Conservation (phyloP, 768 basidiomycete genomes). For the Leccinum aurantiacum region DNA sequence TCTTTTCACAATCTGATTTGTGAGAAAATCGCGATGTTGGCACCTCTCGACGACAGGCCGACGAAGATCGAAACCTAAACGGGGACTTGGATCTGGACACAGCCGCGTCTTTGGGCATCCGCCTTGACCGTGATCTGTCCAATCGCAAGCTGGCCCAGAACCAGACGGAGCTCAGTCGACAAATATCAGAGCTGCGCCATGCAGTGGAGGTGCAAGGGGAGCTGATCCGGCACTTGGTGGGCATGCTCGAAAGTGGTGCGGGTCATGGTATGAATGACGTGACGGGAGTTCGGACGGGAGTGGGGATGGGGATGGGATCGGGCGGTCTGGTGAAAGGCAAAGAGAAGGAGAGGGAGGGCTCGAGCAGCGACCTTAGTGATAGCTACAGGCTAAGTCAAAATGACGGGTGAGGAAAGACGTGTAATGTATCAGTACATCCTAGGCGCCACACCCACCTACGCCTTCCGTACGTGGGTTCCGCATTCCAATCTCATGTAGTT, state of each 20-base stretch:
- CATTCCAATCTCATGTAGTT: too few relatives aligned
- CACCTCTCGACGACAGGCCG: not conserved
- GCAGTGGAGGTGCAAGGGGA: conserved; percentile 60
- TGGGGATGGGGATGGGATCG: not conserved
- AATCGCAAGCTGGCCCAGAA: conserved; percentile 65
- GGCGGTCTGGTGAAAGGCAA: conserved; percentile 15
- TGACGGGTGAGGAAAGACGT: not conserved
- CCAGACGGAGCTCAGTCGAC: conserved; percentile 62
- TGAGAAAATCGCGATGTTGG: not conserved
- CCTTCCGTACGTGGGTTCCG: too few relatives aligned
- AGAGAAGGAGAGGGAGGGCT: conserved; percentile 4
- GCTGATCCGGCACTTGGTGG: conserved; percentile 39
- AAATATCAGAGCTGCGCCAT: conserved; percentile 57
- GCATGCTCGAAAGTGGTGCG: conserved; percentile 14
- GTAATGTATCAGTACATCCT: not conserved
- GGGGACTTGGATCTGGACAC: conserved; percentile 2
- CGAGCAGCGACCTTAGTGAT: not conserved
- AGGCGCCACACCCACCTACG: too few relatives aligned
- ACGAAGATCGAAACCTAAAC: conserved; percentile 1
- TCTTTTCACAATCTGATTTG: not conserved
- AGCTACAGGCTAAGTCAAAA: not conserved
- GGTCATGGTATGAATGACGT: not conserved
- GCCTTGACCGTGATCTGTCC: conserved; percentile 42
- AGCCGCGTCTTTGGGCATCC: conserved; percentile 7
- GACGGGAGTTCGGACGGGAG: not conserved